A percentile compares a stretch with the other conserved stretches of the same genome.
phyloP scores from a whole-genome alignment of 1,284 basidiomycete genomes.

The Ceratobasidium sp. region DNA sequence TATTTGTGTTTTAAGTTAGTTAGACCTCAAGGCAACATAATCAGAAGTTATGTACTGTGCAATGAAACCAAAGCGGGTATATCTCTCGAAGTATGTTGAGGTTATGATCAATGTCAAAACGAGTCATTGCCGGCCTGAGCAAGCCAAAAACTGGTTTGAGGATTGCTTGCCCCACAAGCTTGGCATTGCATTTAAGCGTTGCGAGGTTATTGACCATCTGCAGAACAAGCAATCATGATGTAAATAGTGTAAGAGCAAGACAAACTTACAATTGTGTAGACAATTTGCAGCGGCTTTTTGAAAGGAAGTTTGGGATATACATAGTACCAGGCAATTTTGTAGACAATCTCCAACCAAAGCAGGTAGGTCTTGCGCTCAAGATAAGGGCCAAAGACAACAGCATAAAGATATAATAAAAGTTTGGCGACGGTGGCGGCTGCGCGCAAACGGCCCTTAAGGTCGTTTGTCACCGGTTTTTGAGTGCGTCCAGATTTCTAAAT shows the following conservation, averaged over 20 bases:
- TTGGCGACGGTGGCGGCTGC: background rate
- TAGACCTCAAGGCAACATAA: background rate
- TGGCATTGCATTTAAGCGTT: background rate
- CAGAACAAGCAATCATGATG: background rate
- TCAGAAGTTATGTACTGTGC: background rate
- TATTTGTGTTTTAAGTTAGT: background rate
- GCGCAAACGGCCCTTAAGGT: background rate
- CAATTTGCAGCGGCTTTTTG: background rate
- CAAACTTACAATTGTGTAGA: background rate
- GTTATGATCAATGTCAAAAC: background rate
- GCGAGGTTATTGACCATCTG: background rate
- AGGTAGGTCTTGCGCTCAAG: background rate
- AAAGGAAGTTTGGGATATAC: background rate
- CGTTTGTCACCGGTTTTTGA: background rate
- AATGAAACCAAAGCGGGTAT: background rate
- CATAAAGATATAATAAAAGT: background rate
- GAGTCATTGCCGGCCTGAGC: background rate
- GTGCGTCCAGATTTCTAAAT: background rate
- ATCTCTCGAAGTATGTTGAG: background rate
- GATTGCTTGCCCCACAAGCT: background rate
- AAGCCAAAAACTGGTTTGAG: background rate
- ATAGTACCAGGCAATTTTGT: background rate
- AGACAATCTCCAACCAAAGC: background rate
- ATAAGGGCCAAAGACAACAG: background rate
- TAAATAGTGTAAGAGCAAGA: background rate